phyloP scores from a whole-genome alignment of 2,329 filamentous ascomycete species.

The Ophiostoma himal-ulmi region DNA sequence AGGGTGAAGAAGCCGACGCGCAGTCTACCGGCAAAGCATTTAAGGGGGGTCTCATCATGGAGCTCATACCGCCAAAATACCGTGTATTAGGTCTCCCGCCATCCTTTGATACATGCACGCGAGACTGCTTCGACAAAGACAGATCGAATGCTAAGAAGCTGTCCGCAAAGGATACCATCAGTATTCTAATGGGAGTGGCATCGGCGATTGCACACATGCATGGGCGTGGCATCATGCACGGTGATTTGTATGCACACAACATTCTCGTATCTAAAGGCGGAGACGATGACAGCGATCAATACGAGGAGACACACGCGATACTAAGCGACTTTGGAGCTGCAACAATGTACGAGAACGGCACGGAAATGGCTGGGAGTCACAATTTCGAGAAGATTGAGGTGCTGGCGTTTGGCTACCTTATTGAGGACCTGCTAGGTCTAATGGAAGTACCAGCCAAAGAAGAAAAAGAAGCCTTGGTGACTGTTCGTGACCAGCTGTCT shows the following conservation, averaged over 20 bases:
- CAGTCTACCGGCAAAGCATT: conserved; percentile 20
- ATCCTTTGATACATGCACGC: conserved; percentile 41
- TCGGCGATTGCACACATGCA: conserved; percentile 42
- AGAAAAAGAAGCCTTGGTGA: not conserved
- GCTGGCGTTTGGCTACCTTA: conserved; percentile 43
- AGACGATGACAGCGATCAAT: not conserved
- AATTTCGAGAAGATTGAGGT: conserved; percentile 42
- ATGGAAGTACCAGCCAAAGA: conserved; percentile 23
- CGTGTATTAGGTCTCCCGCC: conserved; percentile 41
- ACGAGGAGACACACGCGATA: conserved; percentile 35
- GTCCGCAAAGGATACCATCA: conserved; percentile 31
- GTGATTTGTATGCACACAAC: conserved; percentile 45
- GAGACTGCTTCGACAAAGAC: conserved; percentile 37
- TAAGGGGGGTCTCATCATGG: conserved; percentile 41
- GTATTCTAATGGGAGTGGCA: conserved; percentile 39
- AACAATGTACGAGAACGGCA: conserved; percentile 37
- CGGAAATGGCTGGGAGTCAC: conserved; percentile 10
- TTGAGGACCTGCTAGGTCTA: conserved; percentile 41
- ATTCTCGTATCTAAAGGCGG: conserved; percentile 34
- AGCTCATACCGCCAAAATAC: conserved; percentile 42
- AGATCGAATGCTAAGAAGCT: conserved; percentile 28
- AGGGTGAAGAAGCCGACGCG: not conserved
- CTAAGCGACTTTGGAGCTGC: conserved; percentile 46
- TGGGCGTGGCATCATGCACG: conserved; percentile 39
- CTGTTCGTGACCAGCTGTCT: conserved; percentile 25